Evolutionary conservation across 352 stramenopile species (phyloP).

Genomic region (Phytophthora citrophthora): DNA sequence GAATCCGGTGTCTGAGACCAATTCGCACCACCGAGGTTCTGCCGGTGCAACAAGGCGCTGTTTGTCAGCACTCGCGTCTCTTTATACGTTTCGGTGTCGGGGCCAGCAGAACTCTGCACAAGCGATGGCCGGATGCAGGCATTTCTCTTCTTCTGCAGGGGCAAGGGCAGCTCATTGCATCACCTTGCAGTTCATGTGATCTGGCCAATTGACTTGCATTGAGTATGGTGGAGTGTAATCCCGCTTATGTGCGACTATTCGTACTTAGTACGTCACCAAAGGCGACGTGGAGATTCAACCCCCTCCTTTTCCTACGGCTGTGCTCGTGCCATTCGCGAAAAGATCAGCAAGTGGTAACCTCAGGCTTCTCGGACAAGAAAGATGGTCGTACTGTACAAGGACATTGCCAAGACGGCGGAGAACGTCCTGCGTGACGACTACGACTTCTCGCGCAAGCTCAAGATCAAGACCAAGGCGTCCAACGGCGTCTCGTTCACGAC

Average conservation of each 20-base stretch:
- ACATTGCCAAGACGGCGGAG: conserved; percentile 87
- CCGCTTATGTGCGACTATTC: conserved; percentile 15
- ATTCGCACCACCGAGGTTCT: conserved; percentile 9
- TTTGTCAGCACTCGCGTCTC: neutral
- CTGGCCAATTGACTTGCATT: conserved; percentile 5
- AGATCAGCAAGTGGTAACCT: conserved; percentile 40
- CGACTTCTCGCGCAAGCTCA: conserved; percentile 91
- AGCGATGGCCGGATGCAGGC: neutral
- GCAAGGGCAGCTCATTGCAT: conserved; percentile 26
- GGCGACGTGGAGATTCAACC: conserved; percentile 24
- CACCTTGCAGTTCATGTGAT: conserved; percentile 22
- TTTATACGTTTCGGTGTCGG: neutral
- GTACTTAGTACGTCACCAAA: conserved; percentile 39
- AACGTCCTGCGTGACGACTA: conserved; percentile 90
- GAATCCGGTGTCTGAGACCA: neutral
- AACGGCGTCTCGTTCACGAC: conserved; percentile 90
- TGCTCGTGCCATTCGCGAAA: conserved; percentile 61
- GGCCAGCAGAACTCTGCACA: neutral
- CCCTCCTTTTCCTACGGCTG: conserved; percentile 20
- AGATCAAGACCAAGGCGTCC: conserved; percentile 90
- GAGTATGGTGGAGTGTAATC: conserved; percentile 2
- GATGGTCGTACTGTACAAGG: conserved; percentile 86
- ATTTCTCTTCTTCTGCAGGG: conserved; percentile 2
- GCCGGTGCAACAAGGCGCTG: neutral
- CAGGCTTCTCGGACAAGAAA: conserved; percentile 7